Base-by-base conservation (phyloP, 169 alveolate species). In the Plasmodium vinckei region DNA sequence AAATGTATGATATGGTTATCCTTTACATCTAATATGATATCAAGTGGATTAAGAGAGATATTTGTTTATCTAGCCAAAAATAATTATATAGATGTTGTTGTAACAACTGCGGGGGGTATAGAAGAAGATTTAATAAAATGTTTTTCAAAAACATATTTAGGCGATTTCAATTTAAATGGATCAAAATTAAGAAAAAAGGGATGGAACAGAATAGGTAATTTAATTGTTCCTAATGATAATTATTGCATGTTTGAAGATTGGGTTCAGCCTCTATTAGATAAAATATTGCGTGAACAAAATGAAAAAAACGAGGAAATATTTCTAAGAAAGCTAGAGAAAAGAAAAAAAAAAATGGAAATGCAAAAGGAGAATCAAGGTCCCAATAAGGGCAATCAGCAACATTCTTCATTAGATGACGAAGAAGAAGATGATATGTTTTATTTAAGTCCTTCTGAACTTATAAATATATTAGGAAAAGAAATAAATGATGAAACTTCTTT, bases 61-160 rank as follows among this genome's bases (percentile, higher is more conserved):
- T 98, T 98, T 64, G 96, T 98, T 15, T 96, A 94, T 92, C 87
- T 96, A 77, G 98, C 98, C 65, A 94, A 98, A 92, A 98, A 98
- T 92, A 97, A 96, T 71, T 96, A 97, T 95, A 94, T 98, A 15
- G 99, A 97, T 86, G 96, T 96, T 5, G 95, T 98, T 46, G 99
- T 98, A 9, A 98, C 99, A 5, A 96, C 99, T 5, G 99, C 99
- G 19, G 99, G 99, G 1, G 99, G 99, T 2, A 96, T 99, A 53
- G 99, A 99, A 94, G 99, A 99, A 96, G 99, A 98, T 93, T 92
- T 98, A 71, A 98, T 99, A 87, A 99, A 99, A 88, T 97, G 99
- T 89, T 93, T 98, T 70, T 98, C 98, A 21, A 97, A 96, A 57
- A 95, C 98, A 5, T 96, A 96, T 89, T 73, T 97, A 42, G 99